A percentile compares a stretch with the other conserved stretches of the same genome.
phyloP scores from a whole-genome alignment of 192 early-diverging fungal genomes.

The Mortierella antarctica region DNA sequence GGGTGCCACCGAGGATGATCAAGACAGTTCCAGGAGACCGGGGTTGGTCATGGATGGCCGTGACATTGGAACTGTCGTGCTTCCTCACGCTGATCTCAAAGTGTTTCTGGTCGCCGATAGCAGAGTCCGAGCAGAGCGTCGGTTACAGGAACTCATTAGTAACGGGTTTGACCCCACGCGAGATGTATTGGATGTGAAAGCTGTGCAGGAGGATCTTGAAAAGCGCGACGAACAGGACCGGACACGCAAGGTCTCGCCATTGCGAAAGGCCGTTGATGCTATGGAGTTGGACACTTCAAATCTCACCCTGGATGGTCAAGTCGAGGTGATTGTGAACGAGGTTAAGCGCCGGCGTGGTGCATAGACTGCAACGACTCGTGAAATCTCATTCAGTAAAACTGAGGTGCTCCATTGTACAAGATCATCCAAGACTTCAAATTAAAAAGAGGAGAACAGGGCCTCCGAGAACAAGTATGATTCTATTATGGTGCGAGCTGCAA shows the following conservation, averaged over 20 bases:
- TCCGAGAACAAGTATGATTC: too few species aligned
- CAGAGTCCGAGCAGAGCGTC: constrained; percentile 72
- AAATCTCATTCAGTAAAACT: too few species aligned
- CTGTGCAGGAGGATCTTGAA: constrained; percentile 71
- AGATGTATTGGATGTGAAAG: constrained; percentile 44
- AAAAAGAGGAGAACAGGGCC: too few species aligned
- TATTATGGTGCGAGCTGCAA: constrained; percentile 64
- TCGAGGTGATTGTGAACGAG: constrained; percentile 66
- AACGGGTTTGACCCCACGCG: constrained; percentile 4
- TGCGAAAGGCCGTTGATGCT: constrained; percentile 77
- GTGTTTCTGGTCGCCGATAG: constrained; percentile 77
- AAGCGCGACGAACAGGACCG: constrained; percentile 75
- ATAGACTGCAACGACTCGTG: neutral
- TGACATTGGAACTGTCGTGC: constrained; percentile 81
- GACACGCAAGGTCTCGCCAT: constrained; percentile 71
- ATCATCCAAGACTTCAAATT: too few species aligned
- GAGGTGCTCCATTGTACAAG: too few species aligned
- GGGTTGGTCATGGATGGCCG: constrained; percentile 90
- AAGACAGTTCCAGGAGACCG: neutral
- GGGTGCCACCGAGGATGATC: constrained; percentile 51
- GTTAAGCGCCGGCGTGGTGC: neutral
- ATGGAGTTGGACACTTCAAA: constrained; percentile 79
- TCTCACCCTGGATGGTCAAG: constrained; percentile 75
- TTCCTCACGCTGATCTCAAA: constrained; percentile 82
- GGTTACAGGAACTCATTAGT: constrained; percentile 67